Evolutionary conservation across 345 rosid species (phyloP).

Genomic region (Pelargonium nanum): DNA sequence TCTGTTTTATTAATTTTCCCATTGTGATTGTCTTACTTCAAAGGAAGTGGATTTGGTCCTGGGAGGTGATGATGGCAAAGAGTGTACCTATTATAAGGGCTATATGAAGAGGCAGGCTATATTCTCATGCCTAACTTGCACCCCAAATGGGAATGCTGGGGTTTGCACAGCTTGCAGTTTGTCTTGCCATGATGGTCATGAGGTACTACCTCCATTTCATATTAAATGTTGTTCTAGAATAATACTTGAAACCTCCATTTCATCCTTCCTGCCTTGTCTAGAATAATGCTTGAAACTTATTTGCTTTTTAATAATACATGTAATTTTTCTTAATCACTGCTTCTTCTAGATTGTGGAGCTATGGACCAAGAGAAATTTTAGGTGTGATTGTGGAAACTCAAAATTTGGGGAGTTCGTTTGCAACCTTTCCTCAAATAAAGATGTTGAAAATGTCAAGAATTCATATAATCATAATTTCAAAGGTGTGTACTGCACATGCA

Average conservation of each 20-base stretch:
- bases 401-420: constrained; percentile 69
- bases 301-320: neutral
- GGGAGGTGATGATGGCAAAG: constrained; percentile 97
- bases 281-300: neutral
- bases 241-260: too few relatives aligned
- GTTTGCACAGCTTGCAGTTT: constrained; percentile 93
- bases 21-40: constrained; percentile 4
- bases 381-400: constrained; percentile 94
- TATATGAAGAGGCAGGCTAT: constrained; percentile 91
- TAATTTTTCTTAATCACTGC: constrained; percentile 1
- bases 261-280: neutral
- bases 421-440: constrained; percentile 73
- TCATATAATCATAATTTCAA: constrained; percentile 84
- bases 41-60: constrained; percentile 91
- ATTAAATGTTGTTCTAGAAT: neutral
- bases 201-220: constrained; percentile 34
- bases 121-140: constrained; percentile 90
- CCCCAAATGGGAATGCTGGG: constrained; percentile 83
- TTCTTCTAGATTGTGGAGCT: constrained; percentile 58
- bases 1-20: constrained; percentile 4
- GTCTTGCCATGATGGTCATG: constrained; percentile 93
- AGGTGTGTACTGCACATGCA: constrained; percentile 81
- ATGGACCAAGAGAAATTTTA: constrained; percentile 91
- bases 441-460: constrained; percentile 61
- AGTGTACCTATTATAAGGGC: constrained; percentile 77